Evolutionary conservation across 192 early-diverging fungal species (phyloP).

Genomic region (Mortierella claussenii): DNA sequence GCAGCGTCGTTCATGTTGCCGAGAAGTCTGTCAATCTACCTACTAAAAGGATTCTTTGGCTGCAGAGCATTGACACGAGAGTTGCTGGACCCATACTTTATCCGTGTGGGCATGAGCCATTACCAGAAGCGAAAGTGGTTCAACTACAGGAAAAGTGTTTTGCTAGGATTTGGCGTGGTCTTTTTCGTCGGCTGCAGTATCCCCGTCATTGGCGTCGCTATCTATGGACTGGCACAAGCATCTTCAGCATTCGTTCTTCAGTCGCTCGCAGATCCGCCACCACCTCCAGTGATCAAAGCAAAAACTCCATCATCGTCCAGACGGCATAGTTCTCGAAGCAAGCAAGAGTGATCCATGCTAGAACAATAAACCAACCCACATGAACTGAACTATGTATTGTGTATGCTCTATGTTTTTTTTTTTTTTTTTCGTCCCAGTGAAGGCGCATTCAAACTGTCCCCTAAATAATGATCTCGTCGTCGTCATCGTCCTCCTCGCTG

Average conservation of each 20-base stretch:
- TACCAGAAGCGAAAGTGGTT: conserved; percentile 66
- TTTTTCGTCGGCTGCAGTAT: conserved; percentile 62
- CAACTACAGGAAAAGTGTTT: conserved; percentile 60
- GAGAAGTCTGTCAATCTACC: conserved; percentile 35
- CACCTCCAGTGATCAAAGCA: conserved; percentile 37
- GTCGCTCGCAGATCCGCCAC: conserved; percentile 38
- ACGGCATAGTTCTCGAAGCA: conserved; percentile 4
- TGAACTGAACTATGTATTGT: not conserved
- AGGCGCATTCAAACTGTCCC: no score
- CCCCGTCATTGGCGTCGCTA: conserved; percentile 63
- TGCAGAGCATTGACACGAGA: conserved; percentile 66
- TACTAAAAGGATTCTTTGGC: conserved; percentile 62
- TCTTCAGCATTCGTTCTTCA: conserved; percentile 35
- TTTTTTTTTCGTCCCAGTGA: no score
- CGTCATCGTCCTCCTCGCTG: conserved; percentile 40
- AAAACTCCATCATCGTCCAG: not conserved
- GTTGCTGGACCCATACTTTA: conserved; percentile 73
- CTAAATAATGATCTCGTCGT: conserved; percentile 29
- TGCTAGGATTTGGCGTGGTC: conserved; percentile 68
- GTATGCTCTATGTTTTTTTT: no score
- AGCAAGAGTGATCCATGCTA: conserved; percentile 18
- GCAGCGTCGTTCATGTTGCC: conserved; percentile 55
- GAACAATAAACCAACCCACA: not conserved
- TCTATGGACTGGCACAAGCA: conserved; percentile 66
- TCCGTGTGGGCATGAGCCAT: conserved; percentile 56